Percentiles rank a stretch among this genome's conserved stretches.
These are phyloP conservation scores for Sporisorium graminicola DNA, from an alignment of 1,284 basidiomycete species.

Conservation along the genomic window DNA sequence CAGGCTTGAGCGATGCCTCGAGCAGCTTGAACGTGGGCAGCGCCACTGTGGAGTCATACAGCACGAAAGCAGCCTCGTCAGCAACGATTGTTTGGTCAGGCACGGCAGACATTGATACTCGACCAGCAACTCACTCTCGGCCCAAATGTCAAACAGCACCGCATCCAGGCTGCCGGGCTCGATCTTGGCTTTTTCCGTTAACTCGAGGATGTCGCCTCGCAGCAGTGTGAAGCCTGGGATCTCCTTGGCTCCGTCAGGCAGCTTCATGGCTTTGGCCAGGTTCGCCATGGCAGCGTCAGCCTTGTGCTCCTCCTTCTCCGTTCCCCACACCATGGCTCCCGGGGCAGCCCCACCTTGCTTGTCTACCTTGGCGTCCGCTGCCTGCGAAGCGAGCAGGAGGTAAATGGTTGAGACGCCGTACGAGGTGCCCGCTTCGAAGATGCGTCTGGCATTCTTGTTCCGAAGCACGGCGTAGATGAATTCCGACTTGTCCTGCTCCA, in stretches of 20 bases:
- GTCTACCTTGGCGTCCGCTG: slow-evolving; percentile 1
- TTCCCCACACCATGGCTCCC: slow-evolving; percentile 33
- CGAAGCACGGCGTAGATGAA: slow-evolving; percentile 31
- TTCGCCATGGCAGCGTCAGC: slow-evolving; percentile 28
- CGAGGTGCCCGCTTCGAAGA: slow-evolving; percentile 43
- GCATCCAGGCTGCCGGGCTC: slow-evolving; percentile 27
- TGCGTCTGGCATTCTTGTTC: slow-evolving; percentile 31
- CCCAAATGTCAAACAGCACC: slow-evolving; percentile 51
- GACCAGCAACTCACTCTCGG: slow-evolving; percentile 26
- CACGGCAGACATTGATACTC: background rate
- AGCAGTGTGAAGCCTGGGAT: slow-evolving; percentile 37
- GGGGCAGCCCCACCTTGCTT: background rate
- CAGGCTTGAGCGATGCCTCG: slow-evolving; percentile 26
- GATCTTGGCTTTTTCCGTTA: slow-evolving; percentile 25
- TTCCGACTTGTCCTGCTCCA: slow-evolving; percentile 44
- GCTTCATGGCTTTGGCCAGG: slow-evolving; percentile 23
- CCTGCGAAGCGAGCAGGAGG: slow-evolving; percentile 24
- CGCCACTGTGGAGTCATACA: slow-evolving; percentile 18
- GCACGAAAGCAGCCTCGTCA: background rate
- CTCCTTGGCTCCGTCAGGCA: slow-evolving; percentile 22
- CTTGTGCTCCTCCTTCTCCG: slow-evolving; percentile 46
- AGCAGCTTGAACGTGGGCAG: slow-evolving; percentile 47
- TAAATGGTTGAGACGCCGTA: slow-evolving; percentile 45
- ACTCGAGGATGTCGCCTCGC: slow-evolving; percentile 37
- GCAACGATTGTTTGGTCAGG: background rate